Base-by-base conservation (phyloP, 768 basidiomycete genomes). In the Tulasnella sp. region DNA sequence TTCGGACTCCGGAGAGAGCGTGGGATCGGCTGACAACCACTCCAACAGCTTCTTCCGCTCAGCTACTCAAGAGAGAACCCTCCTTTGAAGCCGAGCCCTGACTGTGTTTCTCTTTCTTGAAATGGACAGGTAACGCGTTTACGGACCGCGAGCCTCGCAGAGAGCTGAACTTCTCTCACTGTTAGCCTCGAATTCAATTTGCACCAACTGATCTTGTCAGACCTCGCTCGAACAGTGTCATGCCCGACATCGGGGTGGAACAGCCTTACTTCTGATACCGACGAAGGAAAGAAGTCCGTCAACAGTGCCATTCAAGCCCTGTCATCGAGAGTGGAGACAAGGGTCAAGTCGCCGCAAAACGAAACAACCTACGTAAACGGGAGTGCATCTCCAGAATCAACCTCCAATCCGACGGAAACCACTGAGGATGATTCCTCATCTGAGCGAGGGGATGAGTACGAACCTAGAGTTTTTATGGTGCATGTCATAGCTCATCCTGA, bases 101-200 rank as follows among this genome's bases (percentile, higher is more conserved):
- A 31, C 14, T 64, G 58, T 25, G 29, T 49, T 49, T 49, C 9
- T 5, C n/a, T 64, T 15, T 64, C 29, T 2, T 0, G n/a, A 64
- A 64, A 64, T 64, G 58, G 58, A 64, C n/a, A 64, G 58, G 58
- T 64, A 31, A 4, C 12, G n/a, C 7, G 29, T n/a, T 45, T 5
- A 4, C 12, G 58, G 14, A 64, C 1, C n/a, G 7, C 31, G 1
- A 31, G 25, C 7, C 25, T 29, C 29, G 31, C 29, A 64, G 58
- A 64, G 12, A 64, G 31, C 31, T 31, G n/a, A 64, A n/a, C 19
- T 29, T 70, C 40, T 37, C 9, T 34, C 25, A n/a, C 69, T 34
- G 22, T 70, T 54, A 94, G 93, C 81, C 84, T 94, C 22, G 93
- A 95, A 81, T 83, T 94, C 29, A 90, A 92, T 81, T 89, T 93